Conservation (phyloP, 768 basidiomycete genomes). For the Cystofilobasidium bisporidii region DNA sequence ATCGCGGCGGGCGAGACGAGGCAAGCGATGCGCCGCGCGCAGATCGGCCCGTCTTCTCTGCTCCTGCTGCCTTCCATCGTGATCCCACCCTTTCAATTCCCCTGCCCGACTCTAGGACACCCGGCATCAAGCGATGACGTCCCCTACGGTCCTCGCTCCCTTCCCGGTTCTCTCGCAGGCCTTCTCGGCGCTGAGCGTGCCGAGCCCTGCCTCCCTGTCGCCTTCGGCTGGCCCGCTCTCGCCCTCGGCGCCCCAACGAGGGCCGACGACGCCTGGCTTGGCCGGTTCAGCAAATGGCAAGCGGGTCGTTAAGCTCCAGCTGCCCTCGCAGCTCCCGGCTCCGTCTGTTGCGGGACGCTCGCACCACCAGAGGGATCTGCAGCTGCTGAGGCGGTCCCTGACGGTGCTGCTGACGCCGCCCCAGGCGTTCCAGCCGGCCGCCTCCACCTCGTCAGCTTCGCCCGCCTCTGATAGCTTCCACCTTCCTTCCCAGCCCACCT, state of each 20-base stretch:
- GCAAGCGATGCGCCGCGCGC: too few relatives aligned
- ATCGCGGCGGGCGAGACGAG: too few relatives aligned
- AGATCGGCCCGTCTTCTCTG: too few relatives aligned
- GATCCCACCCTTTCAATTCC: too few relatives aligned
- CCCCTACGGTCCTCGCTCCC: neutral
- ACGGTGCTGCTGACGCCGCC: neutral
- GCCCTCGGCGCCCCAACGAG: neutral
- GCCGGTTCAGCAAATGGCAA: neutral
- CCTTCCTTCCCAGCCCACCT: neutral
- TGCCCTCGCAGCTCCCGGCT: neutral
- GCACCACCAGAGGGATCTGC: neutral
- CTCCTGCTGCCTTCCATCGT: too few relatives aligned
- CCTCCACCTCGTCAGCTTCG: neutral
- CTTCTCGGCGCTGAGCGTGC: neutral
- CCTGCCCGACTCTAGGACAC: too few relatives aligned
- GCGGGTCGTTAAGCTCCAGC: neutral
- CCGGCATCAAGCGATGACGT: too few relatives aligned
- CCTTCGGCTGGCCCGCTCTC: neutral
- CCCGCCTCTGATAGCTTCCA: neutral
- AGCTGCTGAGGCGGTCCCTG: neutral
- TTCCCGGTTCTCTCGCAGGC: neutral
- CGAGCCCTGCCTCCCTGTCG: neutral
- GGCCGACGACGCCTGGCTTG: neutral
- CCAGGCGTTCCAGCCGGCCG: neutral
- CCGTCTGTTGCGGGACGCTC: too few relatives aligned